Evolutionary conservation across 345 rosid genomes (phyloP).

Genomic region (Anastatica hierochuntica): DNA sequence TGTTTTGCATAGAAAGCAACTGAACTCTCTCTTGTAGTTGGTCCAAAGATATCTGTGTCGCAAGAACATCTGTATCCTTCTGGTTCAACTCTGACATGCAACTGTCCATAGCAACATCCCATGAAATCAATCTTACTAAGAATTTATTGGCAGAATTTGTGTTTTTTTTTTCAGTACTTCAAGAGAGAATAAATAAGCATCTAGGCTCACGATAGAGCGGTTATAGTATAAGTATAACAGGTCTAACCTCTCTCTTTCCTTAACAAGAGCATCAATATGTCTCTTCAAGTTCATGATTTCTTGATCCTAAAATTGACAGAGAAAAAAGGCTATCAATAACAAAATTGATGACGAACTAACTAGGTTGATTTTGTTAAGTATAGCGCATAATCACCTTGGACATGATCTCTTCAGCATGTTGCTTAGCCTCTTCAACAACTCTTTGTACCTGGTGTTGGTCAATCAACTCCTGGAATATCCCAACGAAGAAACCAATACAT

Average conservation of each 20-base stretch:
- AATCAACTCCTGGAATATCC: conserved; percentile 54
- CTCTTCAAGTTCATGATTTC: conserved; percentile 48
- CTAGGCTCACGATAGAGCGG: not conserved
- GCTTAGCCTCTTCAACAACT: conserved; percentile 58
- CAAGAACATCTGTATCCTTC: conserved; percentile 60
- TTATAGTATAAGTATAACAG: conserved; percentile 4
- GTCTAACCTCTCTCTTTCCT: conserved; percentile 70
- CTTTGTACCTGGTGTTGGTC: conserved; percentile 64
- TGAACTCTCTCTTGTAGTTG: conserved; percentile 71
- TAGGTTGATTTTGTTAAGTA: not conserved
- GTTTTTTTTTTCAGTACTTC: too few species aligned
- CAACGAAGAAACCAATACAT: not conserved
- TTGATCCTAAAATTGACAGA: conserved; percentile 42
- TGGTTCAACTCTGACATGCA: conserved; percentile 45
- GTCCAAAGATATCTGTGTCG: conserved; percentile 47
- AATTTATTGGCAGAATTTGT: not conserved
- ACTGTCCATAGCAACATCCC: conserved; percentile 25
- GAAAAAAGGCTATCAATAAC: not conserved
- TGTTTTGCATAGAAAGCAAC: conserved; percentile 72
- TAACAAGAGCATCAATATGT: conserved; percentile 40
- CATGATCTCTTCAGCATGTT: conserved; percentile 54
- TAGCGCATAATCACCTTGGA: conserved; percentile 42
- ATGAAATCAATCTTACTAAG: not conserved
- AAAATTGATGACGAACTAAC: not conserved
- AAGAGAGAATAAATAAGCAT: not conserved